Conservation (phyloP, 129 eudicot species). For the Pittosporum tobira region DNA sequence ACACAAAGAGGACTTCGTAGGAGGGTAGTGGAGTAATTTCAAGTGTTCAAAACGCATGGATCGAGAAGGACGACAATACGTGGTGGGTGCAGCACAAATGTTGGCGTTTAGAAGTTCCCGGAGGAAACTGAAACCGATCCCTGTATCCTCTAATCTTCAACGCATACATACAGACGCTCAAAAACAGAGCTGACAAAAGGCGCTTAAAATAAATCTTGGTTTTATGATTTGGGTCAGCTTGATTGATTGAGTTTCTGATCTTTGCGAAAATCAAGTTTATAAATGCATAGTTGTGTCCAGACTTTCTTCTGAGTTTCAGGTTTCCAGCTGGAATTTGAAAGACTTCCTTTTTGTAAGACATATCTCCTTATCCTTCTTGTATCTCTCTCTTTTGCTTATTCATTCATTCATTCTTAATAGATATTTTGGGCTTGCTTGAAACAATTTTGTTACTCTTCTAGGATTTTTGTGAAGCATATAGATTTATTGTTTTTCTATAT, state of each 20-base stretch:
- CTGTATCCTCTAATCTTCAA: too few relatives aligned
- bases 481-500: not conserved
- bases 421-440: not conserved
- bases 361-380: not conserved
- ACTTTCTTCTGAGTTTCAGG: not conserved
- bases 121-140: constrained; percentile 5
- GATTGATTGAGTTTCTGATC: too few relatives aligned
- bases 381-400: not conserved
- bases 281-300: too few relatives aligned
- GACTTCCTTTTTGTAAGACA: not conserved
- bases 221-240: too few relatives aligned
- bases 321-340: not conserved
- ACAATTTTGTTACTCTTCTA: not conserved
- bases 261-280: too few relatives aligned
- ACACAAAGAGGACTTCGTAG: too few relatives aligned
- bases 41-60: not conserved
- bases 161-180: too few relatives aligned
- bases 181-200: not conserved
- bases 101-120: constrained; percentile 17
- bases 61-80: constrained; percentile 9
- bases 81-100: constrained; percentile 46
- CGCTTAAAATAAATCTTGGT: too few relatives aligned
- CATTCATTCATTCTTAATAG: not conserved
- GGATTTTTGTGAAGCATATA: not conserved
- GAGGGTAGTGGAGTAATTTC: too few relatives aligned